Base-by-base conservation (phyloP, 2,329 filamentous ascomycete species). In the Raffaelea arxii region DNA sequence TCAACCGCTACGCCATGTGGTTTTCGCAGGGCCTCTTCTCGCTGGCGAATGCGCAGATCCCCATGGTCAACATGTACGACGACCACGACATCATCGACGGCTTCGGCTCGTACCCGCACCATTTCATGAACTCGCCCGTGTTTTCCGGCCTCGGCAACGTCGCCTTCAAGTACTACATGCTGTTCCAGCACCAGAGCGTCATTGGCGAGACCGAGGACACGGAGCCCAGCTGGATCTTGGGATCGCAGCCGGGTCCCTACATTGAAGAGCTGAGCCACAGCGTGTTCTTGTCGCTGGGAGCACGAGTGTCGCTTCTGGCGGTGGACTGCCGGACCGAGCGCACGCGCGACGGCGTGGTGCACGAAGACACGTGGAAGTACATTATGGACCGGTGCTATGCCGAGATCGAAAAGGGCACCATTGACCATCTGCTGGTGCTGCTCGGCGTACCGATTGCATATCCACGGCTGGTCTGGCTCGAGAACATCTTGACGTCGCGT, bases 31-130 rank as follows among this genome's bases (percentile, higher is more conserved):
- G 94, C 0, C 69, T 97, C 5, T 98, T 96, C 58, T 80, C 85
- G n/a, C 77, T 98, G 59, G 92, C 91, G 5, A 90, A 84, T 56
- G 85, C 86, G 2, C 91, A 97, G 61, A 97, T 98, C 40, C 90
- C 92, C 9, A 97, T 96, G 90, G 79, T 98, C 57, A 98, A 98
- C 62, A 90, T 98, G 63, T 96, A 86, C 72, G 91, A 97, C 62
- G 92, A 97, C 56, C 92, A 97, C 60, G 86, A 92, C 55, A 85
- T 90, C 55, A 90, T 90, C 53, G 84, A 90, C 64, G 92, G 94
- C 1, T 98, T 84, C 60, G 92, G 92, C 6, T 95, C 89, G 0
- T 98, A 97, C 62, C 82, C 90, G 4, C 78, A 96, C 54, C 80
- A 86, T 54, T 92, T 95, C 58, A 97, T 96, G 88, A 79, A 77